Percentiles rank a stretch among this genome's conserved stretches.
These are phyloP conservation scores for Rhizopus delemar DNA, from an alignment of 371 early-diverging fungal genomes.

Conservation along the genomic window DNA sequence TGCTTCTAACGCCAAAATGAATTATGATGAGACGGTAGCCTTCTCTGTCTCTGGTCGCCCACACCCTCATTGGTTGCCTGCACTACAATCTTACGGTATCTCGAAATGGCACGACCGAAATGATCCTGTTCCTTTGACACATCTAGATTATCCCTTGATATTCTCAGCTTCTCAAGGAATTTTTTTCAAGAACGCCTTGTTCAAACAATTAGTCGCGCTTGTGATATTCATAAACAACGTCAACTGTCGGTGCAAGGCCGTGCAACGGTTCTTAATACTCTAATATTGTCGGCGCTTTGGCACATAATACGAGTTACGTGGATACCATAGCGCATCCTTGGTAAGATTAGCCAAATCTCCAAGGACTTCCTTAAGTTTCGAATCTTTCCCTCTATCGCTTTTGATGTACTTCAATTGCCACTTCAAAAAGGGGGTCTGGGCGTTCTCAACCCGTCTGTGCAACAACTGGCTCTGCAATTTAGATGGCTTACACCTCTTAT, in stretches of 20 bases:
- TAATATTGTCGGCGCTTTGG: too few relatives aligned
- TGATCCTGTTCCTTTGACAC: too few relatives aligned
- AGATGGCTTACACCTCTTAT: background rate
- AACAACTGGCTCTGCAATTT: background rate
- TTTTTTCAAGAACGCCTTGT: too few relatives aligned
- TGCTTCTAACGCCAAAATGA: conserved; percentile 13
- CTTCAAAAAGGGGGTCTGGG: background rate
- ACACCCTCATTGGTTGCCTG: background rate
- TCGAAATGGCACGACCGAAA: too few relatives aligned
- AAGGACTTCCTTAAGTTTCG: background rate
- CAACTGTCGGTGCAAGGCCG: too few relatives aligned
- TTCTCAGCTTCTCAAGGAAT: too few relatives aligned
- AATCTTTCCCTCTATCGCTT: background rate
- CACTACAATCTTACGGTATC: background rate
- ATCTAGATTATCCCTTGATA: too few relatives aligned
- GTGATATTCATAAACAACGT: too few relatives aligned
- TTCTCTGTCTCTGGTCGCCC: conserved; percentile 6
- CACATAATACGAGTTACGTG: too few relatives aligned
- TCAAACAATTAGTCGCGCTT: too few relatives aligned
- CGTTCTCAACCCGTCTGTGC: background rate
- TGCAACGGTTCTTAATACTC: too few relatives aligned
- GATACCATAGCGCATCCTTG: background rate
- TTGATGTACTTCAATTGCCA: background rate
- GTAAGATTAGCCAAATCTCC: background rate
- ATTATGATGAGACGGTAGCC: conserved; percentile 4